Percentiles rank a stretch among this genome's conserved stretches.
phyloP scores from a whole-genome alignment of 2,329 filamentous ascomycete genomes.

The Colletotrichum trifolii region DNA sequence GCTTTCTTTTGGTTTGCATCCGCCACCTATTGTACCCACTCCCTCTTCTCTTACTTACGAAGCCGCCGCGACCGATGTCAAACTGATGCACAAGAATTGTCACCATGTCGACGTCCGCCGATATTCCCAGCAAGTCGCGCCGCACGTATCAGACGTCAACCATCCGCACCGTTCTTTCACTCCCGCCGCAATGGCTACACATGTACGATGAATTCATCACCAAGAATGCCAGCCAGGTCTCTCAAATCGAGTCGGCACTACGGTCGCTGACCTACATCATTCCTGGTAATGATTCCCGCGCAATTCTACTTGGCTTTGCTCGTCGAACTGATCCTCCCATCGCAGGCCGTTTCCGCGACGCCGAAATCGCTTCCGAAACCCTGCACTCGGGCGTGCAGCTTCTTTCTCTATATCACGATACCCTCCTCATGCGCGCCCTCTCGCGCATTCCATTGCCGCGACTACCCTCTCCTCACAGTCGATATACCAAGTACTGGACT shows the following conservation, averaged over 20 bases:
- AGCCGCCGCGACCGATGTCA: no score
- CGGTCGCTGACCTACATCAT: conserved; percentile 96
- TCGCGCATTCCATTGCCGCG: conserved; percentile 67
- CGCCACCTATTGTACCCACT: background rate
- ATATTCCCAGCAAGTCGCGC: conserved; percentile 34
- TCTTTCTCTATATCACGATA: conserved; percentile 92
- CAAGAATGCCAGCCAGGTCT: conserved; percentile 92
- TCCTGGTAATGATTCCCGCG: conserved; percentile 67
- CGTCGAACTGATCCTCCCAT: conserved; percentile 3
- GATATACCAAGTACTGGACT: conserved; percentile 77
- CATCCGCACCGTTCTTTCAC: conserved; percentile 55
- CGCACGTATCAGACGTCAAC: conserved; percentile 29
- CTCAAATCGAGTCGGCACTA: conserved; percentile 93
- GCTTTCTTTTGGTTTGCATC: background rate
- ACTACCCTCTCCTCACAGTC: conserved; percentile 67
- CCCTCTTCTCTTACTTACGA: background rate
- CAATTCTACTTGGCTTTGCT: background rate
- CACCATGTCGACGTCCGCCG: conserved; percentile 36
- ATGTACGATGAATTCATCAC: conserved; percentile 92
- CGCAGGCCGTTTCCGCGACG: conserved; percentile 85
- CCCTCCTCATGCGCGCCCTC: conserved; percentile 76
- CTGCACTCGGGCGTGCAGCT: conserved; percentile 90
- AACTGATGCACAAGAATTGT: conserved; percentile 8
- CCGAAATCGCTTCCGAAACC: conserved; percentile 93
- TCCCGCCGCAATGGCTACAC: conserved; percentile 73